Evolutionary conservation across 176 grass and related monocot genomes (phyloP), one percentile per base, ranked within the genome.

Genomic region (Avena atlantica): DNA sequence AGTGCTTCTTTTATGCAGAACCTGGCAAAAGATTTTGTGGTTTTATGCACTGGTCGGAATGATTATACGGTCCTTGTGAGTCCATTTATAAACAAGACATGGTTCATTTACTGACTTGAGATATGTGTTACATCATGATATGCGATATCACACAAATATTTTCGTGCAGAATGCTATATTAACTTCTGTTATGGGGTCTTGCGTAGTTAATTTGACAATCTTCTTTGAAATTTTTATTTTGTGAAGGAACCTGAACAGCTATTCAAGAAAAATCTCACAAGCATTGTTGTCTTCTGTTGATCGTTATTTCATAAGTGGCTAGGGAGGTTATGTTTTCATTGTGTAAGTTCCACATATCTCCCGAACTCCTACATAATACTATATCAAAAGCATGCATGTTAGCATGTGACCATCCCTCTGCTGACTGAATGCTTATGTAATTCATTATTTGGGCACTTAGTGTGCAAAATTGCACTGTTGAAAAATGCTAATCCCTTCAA

Each of bases 1-100:
- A 53, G 14, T 84, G 48, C 60, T 87, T 89, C 21, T 72, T 82
- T 72, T 52, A 31, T 84, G 79, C 84, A 97, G 90, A 92, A 94
- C 48, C 87, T 97, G 52, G 92, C 95, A 13, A 93, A 97, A 82
- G 91, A 97, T 86, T 97, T 97, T 93, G 95, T 97, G 9, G 92
- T 97, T 40, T 94, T 91, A 42, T 92, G 95, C 78, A 93, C 82
- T 55, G 91, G 84, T 84, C 86, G 4, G 95, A 94, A 37, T 94
- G 91, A 66, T 75, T 97, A 70, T 97, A 97, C 87, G 92, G 95
- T 93, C 89, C 78, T 52, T 97, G 89, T 40, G 37, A 40, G 37
- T 40, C 37, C 37, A 40, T 40, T 4, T 40, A 40, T 40, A 40
- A 40, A 40, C 5, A 4, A 4, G 37, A 40, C 37, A 40, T 40